Conservation (phyloP, 2,329 filamentous ascomycete species). For the Sporothrix pseudoabietina region DNA sequence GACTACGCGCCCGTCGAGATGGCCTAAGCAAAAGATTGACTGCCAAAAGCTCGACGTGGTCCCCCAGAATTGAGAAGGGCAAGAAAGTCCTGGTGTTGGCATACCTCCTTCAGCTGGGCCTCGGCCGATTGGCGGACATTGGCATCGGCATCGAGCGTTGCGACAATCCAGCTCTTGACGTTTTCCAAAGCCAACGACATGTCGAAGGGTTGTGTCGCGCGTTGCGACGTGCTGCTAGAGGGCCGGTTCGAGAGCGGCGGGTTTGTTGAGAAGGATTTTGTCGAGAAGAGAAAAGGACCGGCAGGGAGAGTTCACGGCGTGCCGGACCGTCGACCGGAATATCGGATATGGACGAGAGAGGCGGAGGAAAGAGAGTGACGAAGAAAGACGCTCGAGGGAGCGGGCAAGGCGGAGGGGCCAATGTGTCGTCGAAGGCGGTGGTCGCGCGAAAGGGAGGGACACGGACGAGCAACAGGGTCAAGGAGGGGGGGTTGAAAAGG, state of each 20-base stretch:
- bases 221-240: constrained; percentile 37
- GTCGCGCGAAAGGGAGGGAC: constrained; percentile 1
- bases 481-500: background rate
- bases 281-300: background rate
- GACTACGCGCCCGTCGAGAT: background rate
- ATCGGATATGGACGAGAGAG: background rate
- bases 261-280: background rate
- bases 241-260: constrained; percentile 16
- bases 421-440: constrained; percentile 12
- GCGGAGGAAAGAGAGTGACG: background rate
- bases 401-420: background rate
- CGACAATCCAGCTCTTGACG: constrained; percentile 35
- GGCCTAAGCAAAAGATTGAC: background rate
- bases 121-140: constrained; percentile 71
- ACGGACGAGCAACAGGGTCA: background rate
- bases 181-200: constrained; percentile 39
- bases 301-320: background rate
- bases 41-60: background rate
- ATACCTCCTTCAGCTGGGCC: constrained; percentile 78
- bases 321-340: background rate
- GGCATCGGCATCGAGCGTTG: constrained; percentile 34
- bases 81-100: constrained; percentile 36
- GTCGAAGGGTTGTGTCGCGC: constrained; percentile 53
- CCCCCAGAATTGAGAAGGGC: background rate
- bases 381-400: background rate